Base-by-base conservation (phyloP, 1,284 basidiomycete species). In the Sanghuangporus baumii region DNA sequence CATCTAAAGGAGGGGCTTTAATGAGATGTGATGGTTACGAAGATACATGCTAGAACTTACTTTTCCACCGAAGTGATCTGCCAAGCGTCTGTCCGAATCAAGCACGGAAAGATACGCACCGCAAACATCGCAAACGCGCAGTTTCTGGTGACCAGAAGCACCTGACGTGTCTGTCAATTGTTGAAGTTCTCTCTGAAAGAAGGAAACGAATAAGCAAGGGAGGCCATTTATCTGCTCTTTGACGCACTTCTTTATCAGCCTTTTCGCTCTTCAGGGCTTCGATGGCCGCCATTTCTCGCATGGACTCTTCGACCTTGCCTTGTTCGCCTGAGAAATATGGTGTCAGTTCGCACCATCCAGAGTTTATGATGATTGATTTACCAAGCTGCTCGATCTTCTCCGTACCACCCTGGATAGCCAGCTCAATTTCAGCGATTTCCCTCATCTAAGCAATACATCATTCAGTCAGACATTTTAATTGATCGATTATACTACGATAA, bases 11-110 rank as follows among this genome's bases (percentile, higher is more conserved):
- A 56, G 46, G 31, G 23, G 43, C 31, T 50, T 16, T 37, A 9
- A 43, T 36, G 31, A 36, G 31, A 57, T 20, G 55, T 38, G 41
- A 12, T 20, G 58, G 7, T 8, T 12, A 52, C 51, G 50, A 67
- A 51, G 20, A 46, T 20, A 51, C 36, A 14, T 20, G 34, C 6
- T 7, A 36, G n/a, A 16, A 69, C 86, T 73, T 70, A 94, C 95
- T 81, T 99, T 99, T 70, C 97, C 97, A 77, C 97, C 97, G 78
- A 99, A 99, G 76, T 99, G 97, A 79, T 99, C 97, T 57, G 97
- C 97, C 67, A 99, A 81, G 74, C 97, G 94, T 74, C 97, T 89
- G 80, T 99, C 97, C 66, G 96, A 98, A 77, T 99, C 97, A 64
- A 99, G 83, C 36, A 99, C 94, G 38, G 94, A 97, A 54, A 99